These are phyloP conservation scores for Aspergillus amoenus DNA, from an alignment of 2,329 filamentous ascomycete genomes.

Conservation along the genomic window DNA sequence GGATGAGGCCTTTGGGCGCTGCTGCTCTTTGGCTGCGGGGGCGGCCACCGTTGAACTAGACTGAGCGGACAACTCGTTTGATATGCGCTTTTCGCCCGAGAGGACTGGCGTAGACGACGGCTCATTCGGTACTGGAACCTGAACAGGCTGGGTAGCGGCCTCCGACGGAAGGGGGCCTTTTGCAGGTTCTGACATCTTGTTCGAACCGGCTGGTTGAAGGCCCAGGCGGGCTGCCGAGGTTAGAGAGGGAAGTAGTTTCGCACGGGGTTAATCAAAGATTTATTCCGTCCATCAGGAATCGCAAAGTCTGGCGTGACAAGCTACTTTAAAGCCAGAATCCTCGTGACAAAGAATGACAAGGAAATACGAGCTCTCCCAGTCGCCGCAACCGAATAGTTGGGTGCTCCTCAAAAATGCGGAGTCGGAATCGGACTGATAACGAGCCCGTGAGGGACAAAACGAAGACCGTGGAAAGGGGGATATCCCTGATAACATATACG, in stretches of 20 bases:
- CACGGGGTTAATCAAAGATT: background rate
- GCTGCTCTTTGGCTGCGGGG: constrained; percentile 19
- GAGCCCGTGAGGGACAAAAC: background rate
- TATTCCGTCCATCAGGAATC: constrained; percentile 15
- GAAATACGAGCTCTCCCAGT: background rate
- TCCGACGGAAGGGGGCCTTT: constrained; percentile 6
- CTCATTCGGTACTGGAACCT: constrained; percentile 10
- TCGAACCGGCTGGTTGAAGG: background rate
- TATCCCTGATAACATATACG: background rate
- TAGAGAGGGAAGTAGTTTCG: background rate
- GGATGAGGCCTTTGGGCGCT: constrained; percentile 10
- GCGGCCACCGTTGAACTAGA: constrained; percentile 25
- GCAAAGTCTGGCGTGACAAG: background rate
- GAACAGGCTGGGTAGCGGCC: constrained; percentile 4
- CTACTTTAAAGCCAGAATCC: background rate
- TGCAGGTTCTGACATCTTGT: constrained; percentile 13
- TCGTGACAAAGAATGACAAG: background rate
- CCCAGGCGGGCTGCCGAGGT: background rate
- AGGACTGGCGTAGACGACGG: background rate
- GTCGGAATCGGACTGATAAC: background rate
- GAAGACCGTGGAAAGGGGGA: background rate
- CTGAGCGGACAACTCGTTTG: constrained; percentile 17
- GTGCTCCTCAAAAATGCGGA: background rate
- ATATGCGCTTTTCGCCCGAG: constrained; percentile 17
- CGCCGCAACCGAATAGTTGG: background rate